These are phyloP conservation scores for Penicillium cataractarum DNA, from an alignment of 495 filamentous ascomycete species.

Conservation along the genomic window DNA sequence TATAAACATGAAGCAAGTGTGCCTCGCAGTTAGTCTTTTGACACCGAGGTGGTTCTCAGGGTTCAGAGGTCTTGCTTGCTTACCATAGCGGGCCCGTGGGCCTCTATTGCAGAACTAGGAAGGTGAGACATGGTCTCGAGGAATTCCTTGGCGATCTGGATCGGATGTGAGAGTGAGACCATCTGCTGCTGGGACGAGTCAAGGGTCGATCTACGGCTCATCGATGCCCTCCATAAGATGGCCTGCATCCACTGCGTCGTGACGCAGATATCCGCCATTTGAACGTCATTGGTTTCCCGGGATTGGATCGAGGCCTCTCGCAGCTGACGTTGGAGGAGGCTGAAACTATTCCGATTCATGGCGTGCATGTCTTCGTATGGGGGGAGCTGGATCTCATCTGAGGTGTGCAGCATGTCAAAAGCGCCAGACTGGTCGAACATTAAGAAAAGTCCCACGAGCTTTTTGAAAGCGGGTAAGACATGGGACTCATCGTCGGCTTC, in stretches of 20 bases:
- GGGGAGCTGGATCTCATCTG: background rate
- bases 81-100: background rate
- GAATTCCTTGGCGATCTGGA: background rate
- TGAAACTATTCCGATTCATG: background rate
- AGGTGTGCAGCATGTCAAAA: background rate
- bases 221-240: slow-evolving; percentile 1
- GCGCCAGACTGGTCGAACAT: background rate
- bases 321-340: background rate
- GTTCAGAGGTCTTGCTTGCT: background rate
- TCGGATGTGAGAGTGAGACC: background rate
- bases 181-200: slow-evolving; percentile 2
- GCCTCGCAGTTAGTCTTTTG: background rate
- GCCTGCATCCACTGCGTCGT: slow-evolving; percentile 5
- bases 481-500: slow-evolving; percentile 2
- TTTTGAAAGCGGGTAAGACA: background rate
- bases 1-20: background rate
- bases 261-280: slow-evolving; percentile 5
- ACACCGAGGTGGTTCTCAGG: background rate
- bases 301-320: background rate
- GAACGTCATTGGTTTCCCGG: background rate
- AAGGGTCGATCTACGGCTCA: background rate
- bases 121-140: background rate
- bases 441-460: background rate
- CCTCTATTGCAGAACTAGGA: slow-evolving; percentile 2
- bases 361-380: background rate